phyloP scores from a whole-genome alignment of 768 basidiomycete species.

The Trametes cingulata region DNA sequence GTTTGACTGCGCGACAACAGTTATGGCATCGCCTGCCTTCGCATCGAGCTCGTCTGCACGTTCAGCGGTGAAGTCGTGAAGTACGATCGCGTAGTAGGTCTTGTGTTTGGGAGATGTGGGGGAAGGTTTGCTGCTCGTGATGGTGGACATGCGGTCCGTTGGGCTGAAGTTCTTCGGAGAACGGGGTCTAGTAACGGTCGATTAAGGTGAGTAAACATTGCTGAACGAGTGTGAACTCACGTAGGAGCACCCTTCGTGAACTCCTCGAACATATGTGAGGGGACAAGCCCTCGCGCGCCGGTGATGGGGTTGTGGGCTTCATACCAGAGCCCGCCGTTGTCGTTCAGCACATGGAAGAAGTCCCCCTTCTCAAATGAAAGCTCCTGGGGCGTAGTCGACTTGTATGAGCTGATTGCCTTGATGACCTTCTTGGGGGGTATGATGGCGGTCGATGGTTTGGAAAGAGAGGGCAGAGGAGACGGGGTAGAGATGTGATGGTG shows the following conservation, averaged over 20 bases:
- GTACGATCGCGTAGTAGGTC: constrained; percentile 91
- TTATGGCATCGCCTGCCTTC: constrained; percentile 89
- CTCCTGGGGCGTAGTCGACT: constrained; percentile 75
- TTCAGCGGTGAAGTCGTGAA: constrained; percentile 96
- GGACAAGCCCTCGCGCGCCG: constrained; percentile 89
- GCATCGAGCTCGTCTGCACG: constrained; percentile 96
- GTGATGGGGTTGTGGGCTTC: constrained; percentile 94
- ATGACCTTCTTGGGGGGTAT: constrained; percentile 95
- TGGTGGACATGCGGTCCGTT: constrained; percentile 15
- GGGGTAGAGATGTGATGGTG: constrained; percentile 72
- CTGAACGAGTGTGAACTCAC: constrained; percentile 43
- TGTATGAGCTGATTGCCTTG: constrained; percentile 70
- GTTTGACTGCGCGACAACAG: constrained; percentile 99
- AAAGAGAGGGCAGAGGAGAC: constrained; percentile 62
- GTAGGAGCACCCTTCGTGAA: constrained; percentile 70
- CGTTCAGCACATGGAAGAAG: constrained; percentile 93
- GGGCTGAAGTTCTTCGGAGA: constrained; percentile 19
- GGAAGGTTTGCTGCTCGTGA: constrained; percentile 14
- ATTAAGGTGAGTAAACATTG: neutral
- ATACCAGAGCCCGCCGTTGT: constrained; percentile 70
- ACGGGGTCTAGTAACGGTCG: constrained; percentile 12
- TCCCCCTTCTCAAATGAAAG: constrained; percentile 92
- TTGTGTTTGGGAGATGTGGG: constrained; percentile 43
- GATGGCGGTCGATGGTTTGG: constrained; percentile 69
- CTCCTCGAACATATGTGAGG: constrained; percentile 85